A percentile compares a stretch with the other conserved stretches of the same genome.
Conservation (phyloP, 768 basidiomycete species). For the Boletus huronensis region DNA sequence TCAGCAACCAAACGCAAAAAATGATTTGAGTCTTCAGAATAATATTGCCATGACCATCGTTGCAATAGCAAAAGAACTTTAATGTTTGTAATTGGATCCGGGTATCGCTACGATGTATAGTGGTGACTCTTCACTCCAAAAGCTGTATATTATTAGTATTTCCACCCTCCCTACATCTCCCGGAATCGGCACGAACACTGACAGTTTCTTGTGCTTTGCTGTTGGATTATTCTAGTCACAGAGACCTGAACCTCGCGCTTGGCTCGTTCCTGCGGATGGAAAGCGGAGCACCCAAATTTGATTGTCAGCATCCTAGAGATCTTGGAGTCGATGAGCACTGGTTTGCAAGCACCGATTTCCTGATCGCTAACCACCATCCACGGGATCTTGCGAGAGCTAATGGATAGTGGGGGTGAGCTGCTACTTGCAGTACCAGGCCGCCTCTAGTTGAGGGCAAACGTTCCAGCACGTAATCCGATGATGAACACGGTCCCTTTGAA, state of each 20-base stretch:
- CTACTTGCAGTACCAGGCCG: too few relatives aligned
- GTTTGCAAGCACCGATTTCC: not conserved
- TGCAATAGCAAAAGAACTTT: not conserved
- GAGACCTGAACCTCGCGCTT: not conserved
- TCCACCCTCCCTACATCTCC: slow-evolving; percentile 1
- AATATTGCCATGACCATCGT: not conserved
- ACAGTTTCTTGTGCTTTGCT: not conserved
- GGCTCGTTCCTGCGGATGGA: not conserved
- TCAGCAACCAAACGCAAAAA: slow-evolving; percentile 40
- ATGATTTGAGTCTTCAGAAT: slow-evolving; percentile 12
- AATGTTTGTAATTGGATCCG: slow-evolving; percentile 1
- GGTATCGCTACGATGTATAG: slow-evolving; percentile 6
- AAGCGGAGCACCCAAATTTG: not conserved
- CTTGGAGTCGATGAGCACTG: not conserved
- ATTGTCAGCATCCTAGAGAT: not conserved
- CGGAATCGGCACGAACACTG: not conserved
- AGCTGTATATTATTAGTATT: slow-evolving; percentile 29
- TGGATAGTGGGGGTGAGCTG: too few relatives aligned
- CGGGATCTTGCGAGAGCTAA: not conserved
- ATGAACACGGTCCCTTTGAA: too few relatives aligned
- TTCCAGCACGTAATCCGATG: not conserved
- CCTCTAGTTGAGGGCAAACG: too few relatives aligned
- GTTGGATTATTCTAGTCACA: not conserved
- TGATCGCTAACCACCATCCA: not conserved
- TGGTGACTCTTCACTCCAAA: slow-evolving; percentile 14